A percentile compares a stretch with the other conserved stretches of the same genome.
Conservation (phyloP, 2,329 filamentous ascomycete genomes). For the Hypoxylon rubiginosum region DNA sequence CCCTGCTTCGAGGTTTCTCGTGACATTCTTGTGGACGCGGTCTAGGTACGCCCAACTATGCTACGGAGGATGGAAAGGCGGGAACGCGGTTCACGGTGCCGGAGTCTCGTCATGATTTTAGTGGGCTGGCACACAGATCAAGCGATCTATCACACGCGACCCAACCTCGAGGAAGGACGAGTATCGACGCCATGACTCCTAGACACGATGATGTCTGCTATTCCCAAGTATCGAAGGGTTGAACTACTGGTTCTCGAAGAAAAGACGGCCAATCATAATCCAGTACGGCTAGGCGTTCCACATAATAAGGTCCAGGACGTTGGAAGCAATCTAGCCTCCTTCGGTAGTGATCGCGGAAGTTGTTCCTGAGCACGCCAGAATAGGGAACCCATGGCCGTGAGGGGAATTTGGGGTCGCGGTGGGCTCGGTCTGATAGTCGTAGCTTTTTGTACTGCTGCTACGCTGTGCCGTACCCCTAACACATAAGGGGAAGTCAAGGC, state of each 20-base stretch:
- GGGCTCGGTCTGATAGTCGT: slow-evolving; percentile 28
- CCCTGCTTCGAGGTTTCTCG: slow-evolving; percentile 6
- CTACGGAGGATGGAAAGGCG: slow-evolving; percentile 9
- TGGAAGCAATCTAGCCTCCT: slow-evolving; percentile 42
- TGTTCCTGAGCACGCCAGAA: slow-evolving; percentile 40
- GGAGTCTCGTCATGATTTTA: slow-evolving; percentile 15
- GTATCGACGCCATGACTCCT: slow-evolving; percentile 22
- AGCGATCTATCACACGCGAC: slow-evolving; percentile 11
- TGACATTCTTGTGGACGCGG: slow-evolving; percentile 6
- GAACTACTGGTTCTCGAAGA: slow-evolving; percentile 12
- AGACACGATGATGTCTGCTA: slow-evolving; percentile 16
- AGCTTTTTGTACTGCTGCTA: slow-evolving; percentile 26
- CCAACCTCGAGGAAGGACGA: slow-evolving; percentile 9
- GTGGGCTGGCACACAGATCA: slow-evolving; percentile 9
- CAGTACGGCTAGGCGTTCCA: slow-evolving; percentile 14
- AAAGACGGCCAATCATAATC: slow-evolving; percentile 30
- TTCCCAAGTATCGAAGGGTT: background rate
- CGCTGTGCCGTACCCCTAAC: slow-evolving; percentile 25
- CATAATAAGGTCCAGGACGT: slow-evolving; percentile 29
- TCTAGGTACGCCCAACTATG: slow-evolving; percentile 9
- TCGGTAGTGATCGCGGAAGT: slow-evolving; percentile 45
- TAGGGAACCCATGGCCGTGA: slow-evolving; percentile 45
- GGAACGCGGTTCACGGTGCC: slow-evolving; percentile 35
- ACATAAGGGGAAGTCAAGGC: slow-evolving; percentile 14
- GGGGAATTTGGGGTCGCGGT: slow-evolving; percentile 32